Evolutionary conservation across 768 basidiomycete species (phyloP).

Genomic region (Xanthoconium stramineum): DNA sequence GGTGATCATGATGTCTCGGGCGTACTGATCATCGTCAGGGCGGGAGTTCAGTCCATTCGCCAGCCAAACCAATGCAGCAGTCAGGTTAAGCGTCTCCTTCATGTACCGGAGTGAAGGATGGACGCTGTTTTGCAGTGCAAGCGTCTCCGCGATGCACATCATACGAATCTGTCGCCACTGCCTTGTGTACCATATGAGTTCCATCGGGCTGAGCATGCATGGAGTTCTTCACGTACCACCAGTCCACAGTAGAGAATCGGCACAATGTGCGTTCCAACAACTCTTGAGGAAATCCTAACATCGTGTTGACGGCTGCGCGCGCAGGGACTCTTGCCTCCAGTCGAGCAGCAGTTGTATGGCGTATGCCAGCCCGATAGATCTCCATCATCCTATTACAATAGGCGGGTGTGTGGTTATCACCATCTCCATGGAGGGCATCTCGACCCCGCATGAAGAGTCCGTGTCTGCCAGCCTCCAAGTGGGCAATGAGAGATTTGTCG

Average conservation of each 20-base stretch:
- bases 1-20: conserved; percentile 2
- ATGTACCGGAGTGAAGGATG: background rate
- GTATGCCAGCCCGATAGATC: background rate
- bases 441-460: conserved; percentile 3
- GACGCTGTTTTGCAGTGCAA: background rate
- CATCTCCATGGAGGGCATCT: background rate
- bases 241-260: background rate
- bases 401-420: background rate
- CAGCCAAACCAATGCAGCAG: conserved; percentile 6
- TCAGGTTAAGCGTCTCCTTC: conserved; percentile 4
- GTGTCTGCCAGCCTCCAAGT: conserved; percentile 5
- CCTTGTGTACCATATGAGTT: background rate
- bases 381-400: conserved; percentile 1
- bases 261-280: background rate
- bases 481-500: conserved; percentile 1
- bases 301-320: background rate
- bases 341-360: conserved; percentile 1
- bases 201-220: background rate
- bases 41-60: conserved; percentile 3
- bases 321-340: conserved; percentile 2
- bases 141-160: background rate
- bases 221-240: background rate
- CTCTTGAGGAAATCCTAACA: background rate
- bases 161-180: conserved; percentile 8
- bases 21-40: conserved; percentile 3